A percentile compares a stretch with the other conserved stretches of the same genome.
phyloP scores from a whole-genome alignment of 179 eudicot genomes.

The Beta macrorhiza region DNA sequence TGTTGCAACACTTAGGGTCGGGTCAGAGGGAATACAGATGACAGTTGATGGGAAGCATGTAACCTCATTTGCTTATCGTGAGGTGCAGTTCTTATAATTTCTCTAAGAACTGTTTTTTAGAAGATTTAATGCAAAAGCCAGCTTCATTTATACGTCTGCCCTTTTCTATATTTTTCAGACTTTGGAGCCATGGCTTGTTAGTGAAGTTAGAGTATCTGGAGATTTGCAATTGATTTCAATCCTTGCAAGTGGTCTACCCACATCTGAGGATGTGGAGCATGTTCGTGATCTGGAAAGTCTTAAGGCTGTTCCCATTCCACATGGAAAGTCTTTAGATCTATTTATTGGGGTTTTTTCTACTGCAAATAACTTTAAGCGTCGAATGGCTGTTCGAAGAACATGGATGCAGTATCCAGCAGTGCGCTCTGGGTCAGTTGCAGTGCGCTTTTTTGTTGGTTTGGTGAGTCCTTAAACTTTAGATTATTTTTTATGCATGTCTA shows the following conservation, averaged over 20 bases:
- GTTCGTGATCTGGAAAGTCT: conserved; percentile 74
- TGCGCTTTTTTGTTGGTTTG: conserved; percentile 95
- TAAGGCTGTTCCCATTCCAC: conserved; percentile 58
- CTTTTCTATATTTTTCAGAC: conserved; percentile 42
- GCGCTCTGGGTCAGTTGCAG: conserved; percentile 80
- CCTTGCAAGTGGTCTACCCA: conserved; percentile 87
- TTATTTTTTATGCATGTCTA: not conserved
- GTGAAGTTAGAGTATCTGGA: conserved; percentile 82
- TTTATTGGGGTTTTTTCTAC: conserved; percentile 90
- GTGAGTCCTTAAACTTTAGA: conserved; percentile 45
- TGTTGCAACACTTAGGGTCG: conserved; percentile 89
- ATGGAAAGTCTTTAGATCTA: conserved; percentile 49
- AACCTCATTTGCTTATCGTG: conserved; percentile 88
- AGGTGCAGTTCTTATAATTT: conserved; percentile 45
- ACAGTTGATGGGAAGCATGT: conserved; percentile 93
- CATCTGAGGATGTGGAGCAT: conserved; percentile 88
- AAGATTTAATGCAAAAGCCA: not conserved
- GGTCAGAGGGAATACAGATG: conserved; percentile 93
- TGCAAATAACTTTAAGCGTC: conserved; percentile 87
- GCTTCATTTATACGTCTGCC: not conserved
- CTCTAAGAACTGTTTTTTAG: conserved; percentile 1
- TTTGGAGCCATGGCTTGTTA: conserved; percentile 95
- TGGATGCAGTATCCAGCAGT: conserved; percentile 97
- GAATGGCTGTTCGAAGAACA: conserved; percentile 95
- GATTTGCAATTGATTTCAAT: conserved; percentile 68